Evolutionary conservation across 148 eudicot genomes (phyloP).

Genomic region (Euryodendron excelsum): DNA sequence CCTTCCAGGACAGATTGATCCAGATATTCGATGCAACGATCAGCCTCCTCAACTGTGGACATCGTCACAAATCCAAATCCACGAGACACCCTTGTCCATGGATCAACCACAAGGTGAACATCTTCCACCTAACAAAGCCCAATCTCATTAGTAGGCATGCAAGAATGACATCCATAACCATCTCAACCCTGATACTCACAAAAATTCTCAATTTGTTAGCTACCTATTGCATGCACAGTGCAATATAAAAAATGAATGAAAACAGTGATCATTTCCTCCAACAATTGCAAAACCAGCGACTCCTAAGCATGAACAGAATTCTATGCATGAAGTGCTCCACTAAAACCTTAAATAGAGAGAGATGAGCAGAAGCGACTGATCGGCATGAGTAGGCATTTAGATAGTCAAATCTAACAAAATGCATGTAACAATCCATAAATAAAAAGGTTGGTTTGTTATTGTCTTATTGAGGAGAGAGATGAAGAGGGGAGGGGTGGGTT

Average conservation of each 20-base stretch:
- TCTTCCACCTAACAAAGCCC: constrained; percentile 65
- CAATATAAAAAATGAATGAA: not conserved
- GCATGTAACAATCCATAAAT: no score
- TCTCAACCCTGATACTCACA: not conserved
- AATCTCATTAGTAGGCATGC: not conserved
- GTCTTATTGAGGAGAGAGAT: no score
- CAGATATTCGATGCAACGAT: constrained; percentile 75
- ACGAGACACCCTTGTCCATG: constrained; percentile 85
- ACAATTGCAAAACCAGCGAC: not conserved
- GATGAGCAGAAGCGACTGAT: not conserved
- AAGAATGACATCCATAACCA: not conserved
- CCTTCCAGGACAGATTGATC: constrained; percentile 85
- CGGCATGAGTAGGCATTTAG: not conserved
- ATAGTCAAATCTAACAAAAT: not conserved
- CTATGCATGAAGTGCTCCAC: not conserved
- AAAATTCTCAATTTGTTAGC: not conserved
- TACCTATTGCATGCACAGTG: not conserved
- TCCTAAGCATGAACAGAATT: not conserved
- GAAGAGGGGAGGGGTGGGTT: not conserved
- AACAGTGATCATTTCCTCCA: not conserved
- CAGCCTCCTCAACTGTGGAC: constrained; percentile 74
- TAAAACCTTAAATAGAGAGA: not conserved
- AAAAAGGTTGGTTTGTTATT: no score
- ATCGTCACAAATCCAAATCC: constrained; percentile 96
- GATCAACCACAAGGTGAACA: constrained; percentile 89